A percentile compares a stretch with the other conserved stretches of the same genome.
These are phyloP conservation scores for Asterella californica DNA, from an alignment of 225 moss, liverwort and hornwort species.

Conservation along the genomic window DNA sequence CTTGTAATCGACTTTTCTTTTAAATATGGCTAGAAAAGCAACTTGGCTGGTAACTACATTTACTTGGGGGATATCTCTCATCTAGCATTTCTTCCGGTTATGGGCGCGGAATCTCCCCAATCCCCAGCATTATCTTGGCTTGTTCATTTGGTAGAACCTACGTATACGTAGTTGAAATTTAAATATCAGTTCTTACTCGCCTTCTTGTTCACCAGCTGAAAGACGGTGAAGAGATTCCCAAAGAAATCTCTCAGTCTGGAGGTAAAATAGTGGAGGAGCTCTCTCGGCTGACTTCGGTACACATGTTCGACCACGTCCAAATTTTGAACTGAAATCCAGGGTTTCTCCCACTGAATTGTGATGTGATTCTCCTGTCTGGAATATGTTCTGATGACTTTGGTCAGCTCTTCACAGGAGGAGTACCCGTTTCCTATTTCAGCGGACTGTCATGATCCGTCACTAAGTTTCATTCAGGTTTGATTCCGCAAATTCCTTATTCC, in stretches of 20 bases:
- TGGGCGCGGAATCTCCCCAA: too few species aligned
- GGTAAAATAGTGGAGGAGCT: conserved; percentile 40
- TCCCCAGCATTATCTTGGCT: too few species aligned
- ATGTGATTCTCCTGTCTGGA: too few species aligned
- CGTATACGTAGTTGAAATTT: not conserved
- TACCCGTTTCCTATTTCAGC: not conserved
- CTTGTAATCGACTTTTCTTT: too few species aligned
- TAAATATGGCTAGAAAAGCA: too few species aligned
- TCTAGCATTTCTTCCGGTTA: too few species aligned
- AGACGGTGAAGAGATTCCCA: conserved; percentile 47
- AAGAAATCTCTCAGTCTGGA: conserved; percentile 31
- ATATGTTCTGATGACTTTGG: not conserved
- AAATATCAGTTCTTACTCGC: not conserved
- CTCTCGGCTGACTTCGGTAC: conserved; percentile 6
- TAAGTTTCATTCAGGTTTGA: not conserved
- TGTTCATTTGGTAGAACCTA: not conserved
- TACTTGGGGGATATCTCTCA: too few species aligned
- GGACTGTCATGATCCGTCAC: not conserved
- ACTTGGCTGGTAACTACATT: too few species aligned
- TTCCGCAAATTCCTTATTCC: not conserved
- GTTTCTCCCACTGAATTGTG: not conserved
- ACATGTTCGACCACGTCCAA: not conserved
- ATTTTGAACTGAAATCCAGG: too few species aligned
- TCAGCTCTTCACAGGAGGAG: conserved; percentile 1
- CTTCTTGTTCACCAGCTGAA: conserved; percentile 36